phyloP scores from a whole-genome alignment of 129 eudicot species.

The Chrysanthemum makinoi region DNA sequence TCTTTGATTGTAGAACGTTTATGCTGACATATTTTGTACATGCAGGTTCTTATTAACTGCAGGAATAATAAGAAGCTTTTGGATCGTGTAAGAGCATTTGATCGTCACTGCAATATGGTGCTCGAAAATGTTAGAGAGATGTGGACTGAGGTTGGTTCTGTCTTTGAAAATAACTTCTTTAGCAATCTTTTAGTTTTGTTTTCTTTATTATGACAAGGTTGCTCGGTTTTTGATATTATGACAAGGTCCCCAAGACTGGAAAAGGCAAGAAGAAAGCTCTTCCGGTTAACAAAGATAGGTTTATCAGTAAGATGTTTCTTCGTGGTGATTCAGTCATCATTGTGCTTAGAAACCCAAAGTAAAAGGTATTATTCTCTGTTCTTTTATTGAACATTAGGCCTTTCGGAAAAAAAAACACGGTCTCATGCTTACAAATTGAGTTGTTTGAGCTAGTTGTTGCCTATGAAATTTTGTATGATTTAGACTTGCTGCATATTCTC shows the following conservation, averaged over 20 bases:
- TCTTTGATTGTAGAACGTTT: background rate
- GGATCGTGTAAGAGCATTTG: constrained; percentile 95
- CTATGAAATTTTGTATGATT: background rate
- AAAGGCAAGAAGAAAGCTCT: constrained; percentile 97
- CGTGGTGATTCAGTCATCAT: constrained; percentile 96
- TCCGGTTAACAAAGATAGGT: constrained; percentile 87
- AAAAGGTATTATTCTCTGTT: constrained; percentile 33
- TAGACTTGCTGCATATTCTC: background rate
- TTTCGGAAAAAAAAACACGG: background rate
- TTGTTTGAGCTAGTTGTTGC: background rate
- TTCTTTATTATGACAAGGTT: background rate
- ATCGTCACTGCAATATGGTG: constrained; percentile 97
- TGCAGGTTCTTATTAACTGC: constrained; percentile 82
- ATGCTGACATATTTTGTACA: constrained; percentile 2
- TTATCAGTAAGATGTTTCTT: constrained; percentile 95
- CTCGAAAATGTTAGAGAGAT: constrained; percentile 93
- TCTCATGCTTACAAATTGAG: background rate
- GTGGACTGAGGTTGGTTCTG: constrained; percentile 90
- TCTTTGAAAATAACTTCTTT: background rate
- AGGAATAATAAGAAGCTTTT: constrained; percentile 84
- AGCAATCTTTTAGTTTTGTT: background rate
- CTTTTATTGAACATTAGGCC: background rate
- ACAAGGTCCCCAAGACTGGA: constrained; percentile 97
- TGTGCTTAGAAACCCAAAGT: constrained; percentile 93
- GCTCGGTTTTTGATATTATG: background rate